Percentiles rank a stretch among this genome's conserved stretches.
These are phyloP conservation scores for Aureobasidium sp. DNA, from an alignment of 2,329 filamentous ascomycete species.

Conservation along the genomic window DNA sequence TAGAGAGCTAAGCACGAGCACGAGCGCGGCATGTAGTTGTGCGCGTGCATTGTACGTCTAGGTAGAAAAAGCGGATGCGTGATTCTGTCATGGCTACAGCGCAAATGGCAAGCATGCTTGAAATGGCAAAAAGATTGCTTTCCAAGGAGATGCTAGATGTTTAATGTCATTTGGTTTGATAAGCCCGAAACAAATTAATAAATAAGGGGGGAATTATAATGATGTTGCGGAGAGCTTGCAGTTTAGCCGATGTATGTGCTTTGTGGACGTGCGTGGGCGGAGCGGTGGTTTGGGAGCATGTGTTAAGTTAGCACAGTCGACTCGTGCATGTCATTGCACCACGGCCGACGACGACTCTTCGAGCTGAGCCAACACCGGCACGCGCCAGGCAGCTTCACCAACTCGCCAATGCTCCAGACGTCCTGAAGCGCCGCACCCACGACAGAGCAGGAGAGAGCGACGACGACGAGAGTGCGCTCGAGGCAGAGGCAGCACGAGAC, in stretches of 20 bases:
- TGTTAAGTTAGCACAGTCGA: slow-evolving; percentile 1
- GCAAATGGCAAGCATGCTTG: not conserved
- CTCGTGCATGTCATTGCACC: slow-evolving; percentile 4
- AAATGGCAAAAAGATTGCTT: not conserved
- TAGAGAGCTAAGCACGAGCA: slow-evolving; percentile 25
- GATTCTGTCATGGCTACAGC: not conserved
- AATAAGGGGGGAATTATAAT: not conserved
- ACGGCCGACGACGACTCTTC: not conserved
- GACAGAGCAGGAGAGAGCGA: slow-evolving; percentile 2
- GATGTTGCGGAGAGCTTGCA: not conserved
- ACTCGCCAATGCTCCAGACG: slow-evolving; percentile 3
- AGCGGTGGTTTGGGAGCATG: slow-evolving; percentile 3
- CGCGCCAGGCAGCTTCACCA: not conserved
- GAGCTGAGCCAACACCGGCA: not conserved
- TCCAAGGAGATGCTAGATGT: not conserved
- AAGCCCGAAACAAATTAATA: not conserved
- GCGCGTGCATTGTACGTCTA: not conserved
- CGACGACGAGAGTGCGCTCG: not conserved
- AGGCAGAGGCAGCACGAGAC: slow-evolving; percentile 7
- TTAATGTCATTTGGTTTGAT: not conserved
- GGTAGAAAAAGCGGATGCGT: not conserved
- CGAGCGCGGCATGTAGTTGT: not conserved
- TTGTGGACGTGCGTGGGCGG: not conserved
- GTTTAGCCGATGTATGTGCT: slow-evolving; percentile 7
- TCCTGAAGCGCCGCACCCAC: not conserved